phyloP scores from a whole-genome alignment of 192 early-diverging fungal species.

The Physocladia obscura region DNA sequence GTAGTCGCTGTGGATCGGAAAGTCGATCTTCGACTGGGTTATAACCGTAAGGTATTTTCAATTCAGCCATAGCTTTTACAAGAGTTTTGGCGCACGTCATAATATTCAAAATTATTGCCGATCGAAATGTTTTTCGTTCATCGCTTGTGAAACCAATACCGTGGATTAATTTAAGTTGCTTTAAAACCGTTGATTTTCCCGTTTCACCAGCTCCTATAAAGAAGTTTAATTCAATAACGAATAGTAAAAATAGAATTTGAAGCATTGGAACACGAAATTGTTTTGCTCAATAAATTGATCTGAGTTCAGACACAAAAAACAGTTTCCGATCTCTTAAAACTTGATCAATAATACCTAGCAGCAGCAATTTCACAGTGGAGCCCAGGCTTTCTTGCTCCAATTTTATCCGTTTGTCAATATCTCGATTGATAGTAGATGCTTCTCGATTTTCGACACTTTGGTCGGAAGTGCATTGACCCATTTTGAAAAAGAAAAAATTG shows the following conservation, averaged over 20 bases:
- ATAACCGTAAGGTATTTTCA: slow-evolving; percentile 31
- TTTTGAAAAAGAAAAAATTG: no score
- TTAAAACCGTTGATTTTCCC: slow-evolving; percentile 49
- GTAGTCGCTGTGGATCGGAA: neutral
- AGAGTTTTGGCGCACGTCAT: slow-evolving; percentile 31
- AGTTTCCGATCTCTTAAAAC: neutral
- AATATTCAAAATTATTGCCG: slow-evolving; percentile 36
- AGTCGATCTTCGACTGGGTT: neutral
- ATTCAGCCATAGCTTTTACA: slow-evolving; percentile 32
- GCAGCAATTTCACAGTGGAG: slow-evolving; percentile 1
- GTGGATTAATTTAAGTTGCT: slow-evolving; percentile 47
- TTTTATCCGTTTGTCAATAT: slow-evolving; percentile 7
- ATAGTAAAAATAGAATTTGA: neutral
- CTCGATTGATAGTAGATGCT: neutral
- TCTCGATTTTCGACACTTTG: neutral
- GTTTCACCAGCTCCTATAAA: slow-evolving; percentile 45
- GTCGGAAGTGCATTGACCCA: slow-evolving; percentile 6
- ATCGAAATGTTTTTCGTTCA: slow-evolving; percentile 35
- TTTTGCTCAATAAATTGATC: neutral
- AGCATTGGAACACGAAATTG: neutral
- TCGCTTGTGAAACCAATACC: slow-evolving; percentile 36
- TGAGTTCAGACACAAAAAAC: neutral
- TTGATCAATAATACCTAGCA: neutral
- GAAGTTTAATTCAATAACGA: neutral
- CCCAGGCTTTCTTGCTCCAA: neutral